Base-by-base conservation (phyloP, 768 basidiomycete species). In the Xerocomellus chrysenteron region DNA sequence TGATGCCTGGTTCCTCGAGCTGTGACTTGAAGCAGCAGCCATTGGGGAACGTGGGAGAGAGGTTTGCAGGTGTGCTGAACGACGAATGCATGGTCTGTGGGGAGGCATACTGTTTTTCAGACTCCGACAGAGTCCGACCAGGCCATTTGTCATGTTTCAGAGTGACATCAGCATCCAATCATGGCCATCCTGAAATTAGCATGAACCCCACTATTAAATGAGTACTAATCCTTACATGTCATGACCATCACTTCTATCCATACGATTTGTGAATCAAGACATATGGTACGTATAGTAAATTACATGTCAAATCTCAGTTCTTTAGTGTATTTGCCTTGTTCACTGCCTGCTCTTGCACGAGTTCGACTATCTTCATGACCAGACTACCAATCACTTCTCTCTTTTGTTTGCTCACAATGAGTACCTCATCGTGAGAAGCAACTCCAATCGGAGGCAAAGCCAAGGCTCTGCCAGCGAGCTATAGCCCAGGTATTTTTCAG, bases 341-440 rank as follows among this genome's bases (percentile, higher is more conserved):
- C 33, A 51, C 28, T 24, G 10, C 52, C 14, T 66, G 55, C 43
- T 56, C 57, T 45, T 70, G 68, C 39, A 74, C 63, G 12, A 74
- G 69, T 51, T 79, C 79, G 13, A 90, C 82, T 17, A 92, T 80
- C 62, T 73, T 77, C 56, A 82, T 83, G 10, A 95, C 90, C 40
- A 95, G 72, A 49, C 69, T 72, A 70, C 82, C 82, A 83, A 95
- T 85, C 35, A 85, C 77, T 32, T 87, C 84, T 4, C 85, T 88
- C 70, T 89, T 91, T 65, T 78, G 73, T 63, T 72, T 81, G 12
- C 91, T 86, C 26, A 82, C 76, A 12, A 72, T 71, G 14, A 95
- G 72, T 16, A 94, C 92, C 67, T 94, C 92, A 11, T 83, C 88
- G 63, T 94, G 92, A 21, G 87, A 87, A 5, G 92, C 87, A 8